Conservation (phyloP, 202 grass and related monocot species). For the Carex sylvatica region DNA sequence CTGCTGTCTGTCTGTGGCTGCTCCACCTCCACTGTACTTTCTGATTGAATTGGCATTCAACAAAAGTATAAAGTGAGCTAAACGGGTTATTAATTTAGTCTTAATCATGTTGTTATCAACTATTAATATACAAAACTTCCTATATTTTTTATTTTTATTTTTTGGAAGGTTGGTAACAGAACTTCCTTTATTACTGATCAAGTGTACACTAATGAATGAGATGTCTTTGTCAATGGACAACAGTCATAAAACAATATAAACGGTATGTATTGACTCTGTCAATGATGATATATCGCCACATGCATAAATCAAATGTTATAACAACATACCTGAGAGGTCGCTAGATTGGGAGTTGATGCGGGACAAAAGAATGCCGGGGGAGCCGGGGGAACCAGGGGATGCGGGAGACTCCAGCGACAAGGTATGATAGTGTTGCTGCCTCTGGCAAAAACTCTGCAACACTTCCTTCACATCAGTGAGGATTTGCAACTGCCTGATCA, state of each 20-base stretch:
- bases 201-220: not conserved
- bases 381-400: not conserved
- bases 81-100: not conserved
- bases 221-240: not conserved
- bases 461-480: constrained; percentile 63
- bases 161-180: not conserved
- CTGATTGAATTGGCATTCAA: not conserved
- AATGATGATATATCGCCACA: not conserved
- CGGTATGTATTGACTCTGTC: not conserved
- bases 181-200: not conserved
- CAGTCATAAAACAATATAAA: not conserved
- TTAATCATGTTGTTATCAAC: not conserved
- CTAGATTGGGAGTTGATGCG: constrained; percentile 5
- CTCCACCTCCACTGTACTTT: constrained; percentile 5
- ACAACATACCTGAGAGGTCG: constrained; percentile 2
- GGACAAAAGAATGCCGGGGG: not conserved
- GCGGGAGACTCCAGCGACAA: not conserved
- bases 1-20: not conserved
- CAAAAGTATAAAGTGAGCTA: not conserved
- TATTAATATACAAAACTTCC: not conserved
- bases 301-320: not conserved
- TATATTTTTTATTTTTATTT: too few relatives aligned
- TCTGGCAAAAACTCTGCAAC: not conserved
- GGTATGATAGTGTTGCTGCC: not conserved
- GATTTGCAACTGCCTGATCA: constrained; percentile 80